Evolutionary conservation across 2,329 filamentous ascomycete species (phyloP).

Genomic region (Pseudogymnoascus sp.): DNA sequence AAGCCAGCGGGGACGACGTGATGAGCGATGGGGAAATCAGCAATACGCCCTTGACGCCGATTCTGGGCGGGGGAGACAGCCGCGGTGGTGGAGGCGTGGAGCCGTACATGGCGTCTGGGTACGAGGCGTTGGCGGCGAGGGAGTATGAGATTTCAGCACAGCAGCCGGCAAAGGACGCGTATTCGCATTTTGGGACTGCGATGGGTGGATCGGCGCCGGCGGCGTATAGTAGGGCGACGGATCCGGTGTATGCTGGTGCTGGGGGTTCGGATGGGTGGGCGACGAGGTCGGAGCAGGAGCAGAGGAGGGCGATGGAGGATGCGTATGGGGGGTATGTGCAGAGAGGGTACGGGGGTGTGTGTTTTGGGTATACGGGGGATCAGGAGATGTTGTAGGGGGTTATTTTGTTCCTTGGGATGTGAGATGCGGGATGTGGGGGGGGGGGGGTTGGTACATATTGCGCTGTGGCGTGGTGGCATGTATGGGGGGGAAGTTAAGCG

Average conservation of each 20-base stretch:
- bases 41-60: slow-evolving; percentile 33
- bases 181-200: slow-evolving; percentile 37
- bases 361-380: not conserved
- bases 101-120: slow-evolving; percentile 78
- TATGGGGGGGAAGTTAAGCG: not conserved
- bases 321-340: slow-evolving; percentile 58
- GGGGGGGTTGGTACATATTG: not conserved
- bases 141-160: slow-evolving; percentile 50
- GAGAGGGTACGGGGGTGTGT: slow-evolving; percentile 23
- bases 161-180: slow-evolving; percentile 31
- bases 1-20: slow-evolving; percentile 34
- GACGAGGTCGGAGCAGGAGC: slow-evolving; percentile 30
- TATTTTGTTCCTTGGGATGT: not conserved
- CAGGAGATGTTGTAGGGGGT: not conserved
- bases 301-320: slow-evolving; percentile 49
- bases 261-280: slow-evolving; percentile 21
- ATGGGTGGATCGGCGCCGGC: slow-evolving; percentile 24
- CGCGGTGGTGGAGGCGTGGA: slow-evolving; percentile 36
- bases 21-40: slow-evolving; percentile 27
- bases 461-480: not conserved
- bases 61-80: slow-evolving; percentile 42
- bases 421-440: not conserved
- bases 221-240: slow-evolving; percentile 48
- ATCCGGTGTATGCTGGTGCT: slow-evolving; percentile 53
- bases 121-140: slow-evolving; percentile 58